Evolutionary conservation across 192 early-diverging fungal species (phyloP), one percentile per base, ranked within the genome.

Genomic region (Thoreauomyces humboldtii): DNA sequence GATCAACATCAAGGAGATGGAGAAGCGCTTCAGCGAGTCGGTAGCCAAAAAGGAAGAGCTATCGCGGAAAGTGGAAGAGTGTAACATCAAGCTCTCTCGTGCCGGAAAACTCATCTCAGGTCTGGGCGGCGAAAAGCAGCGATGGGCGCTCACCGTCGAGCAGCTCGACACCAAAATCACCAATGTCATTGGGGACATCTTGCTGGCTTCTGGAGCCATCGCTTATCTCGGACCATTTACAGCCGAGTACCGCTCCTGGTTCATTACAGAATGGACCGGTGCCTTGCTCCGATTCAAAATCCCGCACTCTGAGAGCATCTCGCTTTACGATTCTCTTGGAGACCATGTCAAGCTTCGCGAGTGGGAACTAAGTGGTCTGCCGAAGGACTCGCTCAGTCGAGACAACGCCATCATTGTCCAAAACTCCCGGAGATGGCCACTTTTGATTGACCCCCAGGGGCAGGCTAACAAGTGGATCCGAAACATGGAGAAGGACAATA

Each of bases 381-480:
- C 84, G 7, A 82, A 86, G 58, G 84, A 86, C 56, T 55, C 76
- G 4, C 58, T 86, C 14, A 77, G 74, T 14, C 60, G 80, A n/a
- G 84, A 86, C 58, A 86, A 86, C 64, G 84, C 70, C 36, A 73
- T 86, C 27, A 82, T 86, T 21, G 82, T 86, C 6, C 80, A 81
- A 50, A 75, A 86, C 50, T 81, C 84, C n/a, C 37, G 84, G 42
- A 47, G 84, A 63, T 86, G 84, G 84, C 84, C 84, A 4, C 67
- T 86, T 4, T 48, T 86, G 43, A 86, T 86, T 51, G 84, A 86
- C 65, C 84, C 84, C 0, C 84, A 86, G 63, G 84, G 84, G 3
- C 84, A 86, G 65, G 84, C 82, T 5, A 86, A 86, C 64, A 84
- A 82, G 42, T 85, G 84, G 84, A 85, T 86, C 54, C 58, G 81